Evolutionary conservation across 2,329 filamentous ascomycete species (phyloP), one percentile per base, ranked within the genome.

Genomic region (Pyrenophora seminiperda): DNA sequence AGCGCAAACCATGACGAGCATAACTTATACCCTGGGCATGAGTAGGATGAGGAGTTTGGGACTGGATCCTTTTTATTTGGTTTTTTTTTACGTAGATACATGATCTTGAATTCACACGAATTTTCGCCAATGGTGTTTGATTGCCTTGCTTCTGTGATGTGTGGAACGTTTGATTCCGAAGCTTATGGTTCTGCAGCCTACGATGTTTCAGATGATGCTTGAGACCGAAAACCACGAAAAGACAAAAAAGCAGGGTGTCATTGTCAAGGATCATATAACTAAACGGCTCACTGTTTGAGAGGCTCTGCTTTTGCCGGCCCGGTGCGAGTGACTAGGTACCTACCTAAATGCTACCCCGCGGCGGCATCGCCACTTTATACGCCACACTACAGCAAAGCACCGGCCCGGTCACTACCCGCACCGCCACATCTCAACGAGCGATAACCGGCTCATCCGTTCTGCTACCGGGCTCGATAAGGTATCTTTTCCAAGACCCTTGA

Each of bases 11-110:
- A 41, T 19, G 47, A 41, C 38, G 50, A 53, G 48, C 50, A 59
- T 43, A 46, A 33, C 17, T 30, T 54, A 61, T 61, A 57, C 51
- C 54, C 51, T 53, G 39, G 50, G 50, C 44, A 53, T 43, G 49
- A 46, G 37, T 50, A 27, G 47, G 37, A 20, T 49, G 39, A 33
- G 41, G 41, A 44, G 41, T 44, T 44, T 44, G 33, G 41, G 32
- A 44, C 41, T 37, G 41, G 41, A 29, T 44, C 41, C 41, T 37
- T 33, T 20, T 19, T 24, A 38, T 36, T 30, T 43, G 13, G 13
- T 41, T 38, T 19, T 37, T 17, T 18, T 31, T 31, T 11, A 37
- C 29, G 22, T 45, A 36, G 10, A 27, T 22, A 17, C 20, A 34
- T n/a, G 31, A 14, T 14, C 5, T 27, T 7, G 9, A 27, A 11